Conservation (phyloP, 1,284 basidiomycete genomes). For the Serendipita sp. region DNA sequence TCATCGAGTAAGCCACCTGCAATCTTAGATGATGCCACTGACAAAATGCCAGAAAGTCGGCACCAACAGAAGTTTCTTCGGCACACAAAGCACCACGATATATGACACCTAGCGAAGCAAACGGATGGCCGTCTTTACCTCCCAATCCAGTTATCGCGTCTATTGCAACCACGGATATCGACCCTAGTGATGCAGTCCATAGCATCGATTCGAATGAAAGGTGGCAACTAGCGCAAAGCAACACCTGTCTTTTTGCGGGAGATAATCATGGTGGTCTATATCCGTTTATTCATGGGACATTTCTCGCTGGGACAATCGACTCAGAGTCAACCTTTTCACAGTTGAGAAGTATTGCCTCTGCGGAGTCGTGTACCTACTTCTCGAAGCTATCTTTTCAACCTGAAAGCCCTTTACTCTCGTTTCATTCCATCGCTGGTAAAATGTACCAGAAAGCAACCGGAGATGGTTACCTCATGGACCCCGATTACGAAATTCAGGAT, state of each 20-base stretch:
- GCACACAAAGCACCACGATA: conserved; percentile 48
- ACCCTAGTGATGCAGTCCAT: not conserved
- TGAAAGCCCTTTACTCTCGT: not conserved
- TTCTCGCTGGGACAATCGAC: not conserved
- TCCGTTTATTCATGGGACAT: conserved; percentile 4
- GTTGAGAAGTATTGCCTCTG: not conserved
- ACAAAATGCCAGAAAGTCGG: not conserved
- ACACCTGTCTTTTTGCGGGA: conserved; percentile 4
- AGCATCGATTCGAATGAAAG: not conserved
- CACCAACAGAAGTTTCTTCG: conserved; percentile 49
- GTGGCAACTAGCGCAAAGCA: not conserved
- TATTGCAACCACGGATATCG: conserved; percentile 24
- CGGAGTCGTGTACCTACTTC: not conserved
- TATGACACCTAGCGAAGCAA: conserved; percentile 39
- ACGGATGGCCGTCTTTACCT: conserved; percentile 51
- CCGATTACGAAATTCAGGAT: not conserved
- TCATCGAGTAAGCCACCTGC: not conserved
- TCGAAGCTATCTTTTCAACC: not conserved
- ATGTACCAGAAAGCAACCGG: not conserved
- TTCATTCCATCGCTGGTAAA: not conserved
- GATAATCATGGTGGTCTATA: not conserved
- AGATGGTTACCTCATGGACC: not conserved
- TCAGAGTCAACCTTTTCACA: not conserved
- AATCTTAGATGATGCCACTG: not conserved
- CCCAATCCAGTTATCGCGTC: conserved; percentile 42